These are phyloP conservation scores for Clohesyomyces aquaticus DNA, from an alignment of 495 filamentous ascomycete species.

Conservation along the genomic window DNA sequence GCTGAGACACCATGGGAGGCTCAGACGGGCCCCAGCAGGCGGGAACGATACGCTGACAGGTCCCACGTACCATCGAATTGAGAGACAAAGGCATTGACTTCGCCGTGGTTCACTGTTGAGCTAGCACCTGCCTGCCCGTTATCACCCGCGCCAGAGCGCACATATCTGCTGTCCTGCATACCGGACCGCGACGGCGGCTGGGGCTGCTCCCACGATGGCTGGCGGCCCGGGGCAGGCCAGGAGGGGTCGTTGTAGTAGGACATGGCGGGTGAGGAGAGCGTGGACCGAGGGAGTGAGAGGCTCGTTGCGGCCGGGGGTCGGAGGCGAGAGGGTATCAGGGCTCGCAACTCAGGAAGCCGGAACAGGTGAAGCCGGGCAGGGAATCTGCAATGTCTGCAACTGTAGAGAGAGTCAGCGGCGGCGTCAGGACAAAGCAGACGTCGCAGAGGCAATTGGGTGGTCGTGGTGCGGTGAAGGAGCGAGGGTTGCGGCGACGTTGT, in stretches of 20 bases:
- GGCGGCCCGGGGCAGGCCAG: slow-evolving; percentile 69
- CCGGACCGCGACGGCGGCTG: slow-evolving; percentile 86
- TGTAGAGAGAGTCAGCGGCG: background rate
- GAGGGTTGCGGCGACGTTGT: slow-evolving; percentile 5
- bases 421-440: slow-evolving; percentile 15
- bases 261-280: slow-evolving; percentile 55
- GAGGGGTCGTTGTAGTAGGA: slow-evolving; percentile 89
- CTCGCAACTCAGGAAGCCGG: slow-evolving; percentile 24
- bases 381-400: slow-evolving; percentile 21
- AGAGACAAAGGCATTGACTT: slow-evolving; percentile 76
- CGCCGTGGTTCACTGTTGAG: slow-evolving; percentile 65
- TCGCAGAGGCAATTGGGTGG: slow-evolving; percentile 7
- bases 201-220: slow-evolving; percentile 80
- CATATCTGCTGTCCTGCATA: slow-evolving; percentile 50
- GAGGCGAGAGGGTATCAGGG: slow-evolving; percentile 14
- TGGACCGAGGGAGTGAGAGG: slow-evolving; percentile 15
- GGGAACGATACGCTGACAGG: background rate
- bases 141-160: slow-evolving; percentile 19
- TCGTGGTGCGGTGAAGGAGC: background rate
- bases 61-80: slow-evolving; percentile 86
- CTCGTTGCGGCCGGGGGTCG: slow-evolving; percentile 18
- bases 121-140: slow-evolving; percentile 65
- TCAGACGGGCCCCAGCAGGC: background rate
- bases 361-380: slow-evolving; percentile 12
- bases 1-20: too few species aligned